Conservation (phyloP, 1,284 basidiomycete species). For the Ceratobasidium sp. region DNA sequence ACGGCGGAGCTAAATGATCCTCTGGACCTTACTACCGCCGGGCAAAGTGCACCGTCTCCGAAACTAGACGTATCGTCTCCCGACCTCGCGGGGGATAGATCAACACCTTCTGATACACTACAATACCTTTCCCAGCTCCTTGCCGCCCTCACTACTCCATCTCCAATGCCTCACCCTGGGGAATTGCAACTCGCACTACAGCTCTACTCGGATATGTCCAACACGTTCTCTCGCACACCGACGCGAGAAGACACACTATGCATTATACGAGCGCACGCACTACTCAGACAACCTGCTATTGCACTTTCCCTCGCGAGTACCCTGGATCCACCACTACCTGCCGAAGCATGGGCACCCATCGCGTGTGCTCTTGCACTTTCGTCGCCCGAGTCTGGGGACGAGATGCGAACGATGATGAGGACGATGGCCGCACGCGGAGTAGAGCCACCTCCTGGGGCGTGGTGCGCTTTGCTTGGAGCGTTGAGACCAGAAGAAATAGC, state of each 20-base stretch:
- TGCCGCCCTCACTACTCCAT: neutral
- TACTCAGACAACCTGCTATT: conserved; percentile 19
- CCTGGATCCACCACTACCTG: conserved; percentile 11
- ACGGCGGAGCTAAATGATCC: conserved; percentile 4
- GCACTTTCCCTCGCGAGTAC: conserved; percentile 5
- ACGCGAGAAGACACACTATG: conserved; percentile 1
- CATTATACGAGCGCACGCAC: conserved; percentile 14
- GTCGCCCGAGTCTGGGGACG: conserved; percentile 4
- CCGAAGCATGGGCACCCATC: conserved; percentile 29
- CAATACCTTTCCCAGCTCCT: conserved; percentile 17
- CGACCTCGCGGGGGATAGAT: conserved; percentile 3
- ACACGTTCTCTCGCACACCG: conserved; percentile 9
- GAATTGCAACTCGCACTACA: conserved; percentile 26
- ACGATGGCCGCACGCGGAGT: conserved; percentile 23
- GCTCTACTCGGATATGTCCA: conserved; percentile 9
- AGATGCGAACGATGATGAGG: conserved; percentile 21
- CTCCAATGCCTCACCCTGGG: conserved; percentile 13
- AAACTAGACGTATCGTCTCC: neutral
- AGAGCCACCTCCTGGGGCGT: conserved; percentile 30
- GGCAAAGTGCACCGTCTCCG: neutral
- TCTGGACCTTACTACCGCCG: conserved; percentile 23
- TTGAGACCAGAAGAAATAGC: conserved; percentile 18
- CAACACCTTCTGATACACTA: neutral
- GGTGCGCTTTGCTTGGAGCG: conserved; percentile 15
- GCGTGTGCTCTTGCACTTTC: conserved; percentile 28